phyloP scores from a whole-genome alignment of 306 rosid species.

The Phaseolus lunatus region DNA sequence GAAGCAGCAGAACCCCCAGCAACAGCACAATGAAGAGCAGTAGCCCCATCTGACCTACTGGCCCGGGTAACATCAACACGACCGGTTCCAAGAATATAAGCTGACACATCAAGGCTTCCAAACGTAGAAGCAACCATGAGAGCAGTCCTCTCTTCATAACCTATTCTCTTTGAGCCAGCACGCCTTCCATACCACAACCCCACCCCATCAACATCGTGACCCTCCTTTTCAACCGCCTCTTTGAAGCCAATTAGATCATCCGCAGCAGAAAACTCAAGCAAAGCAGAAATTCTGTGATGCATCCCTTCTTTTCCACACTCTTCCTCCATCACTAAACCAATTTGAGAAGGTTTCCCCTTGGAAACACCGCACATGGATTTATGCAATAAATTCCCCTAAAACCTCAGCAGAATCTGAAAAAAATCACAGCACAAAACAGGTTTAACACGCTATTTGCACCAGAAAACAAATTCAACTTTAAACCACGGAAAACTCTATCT shows the following conservation, averaged over 20 bases:
- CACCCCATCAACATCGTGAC: conserved; percentile 58
- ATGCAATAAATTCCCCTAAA: conserved; percentile 4
- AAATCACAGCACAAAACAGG: conserved; percentile 24
- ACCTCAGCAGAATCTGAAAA: conserved; percentile 46
- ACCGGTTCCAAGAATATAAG: conserved; percentile 57
- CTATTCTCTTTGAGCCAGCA: conserved; percentile 68
- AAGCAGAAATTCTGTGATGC: conserved; percentile 47
- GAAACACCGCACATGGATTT: conserved; percentile 70
- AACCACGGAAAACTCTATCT: conserved; percentile 29
- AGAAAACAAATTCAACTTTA: conserved; percentile 16
- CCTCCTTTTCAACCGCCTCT: conserved; percentile 65
- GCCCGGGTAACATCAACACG: conserved; percentile 67
- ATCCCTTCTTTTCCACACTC: conserved; percentile 49
- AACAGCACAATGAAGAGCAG: conserved; percentile 91
- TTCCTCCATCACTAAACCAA: conserved; percentile 61
- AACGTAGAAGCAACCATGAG: conserved; percentile 85
- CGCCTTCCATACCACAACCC: conserved; percentile 85
- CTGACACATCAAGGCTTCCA: conserved; percentile 65
- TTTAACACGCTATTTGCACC: conserved; percentile 37
- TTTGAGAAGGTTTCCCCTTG: conserved; percentile 53
- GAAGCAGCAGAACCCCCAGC: conserved; percentile 74
- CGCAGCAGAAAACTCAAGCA: conserved; percentile 72
- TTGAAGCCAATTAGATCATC: conserved; percentile 70
- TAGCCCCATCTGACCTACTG: conserved; percentile 67
- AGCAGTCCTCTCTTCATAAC: conserved; percentile 80